These are phyloP conservation scores for Boletus patriciae DNA, from an alignment of 768 basidiomycete genomes.

Conservation along the genomic window DNA sequence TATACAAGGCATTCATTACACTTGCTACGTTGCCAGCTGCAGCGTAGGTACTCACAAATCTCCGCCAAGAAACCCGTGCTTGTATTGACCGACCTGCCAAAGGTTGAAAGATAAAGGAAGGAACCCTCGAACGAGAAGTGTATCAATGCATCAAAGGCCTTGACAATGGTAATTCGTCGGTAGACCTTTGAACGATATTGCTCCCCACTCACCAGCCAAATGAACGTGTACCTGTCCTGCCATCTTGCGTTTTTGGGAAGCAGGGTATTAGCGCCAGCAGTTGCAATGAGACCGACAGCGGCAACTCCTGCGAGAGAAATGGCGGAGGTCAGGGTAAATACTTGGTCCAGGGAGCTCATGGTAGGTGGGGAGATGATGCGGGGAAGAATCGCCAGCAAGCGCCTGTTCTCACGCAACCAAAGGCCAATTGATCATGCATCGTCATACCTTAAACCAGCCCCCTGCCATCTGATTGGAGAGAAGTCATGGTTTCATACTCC, in stretches of 20 bases:
- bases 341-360: constrained; percentile 23
- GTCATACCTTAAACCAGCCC: too few relatives aligned
- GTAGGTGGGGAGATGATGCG: neutral
- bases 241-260: constrained; percentile 63
- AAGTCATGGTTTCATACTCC: constrained; percentile 44
- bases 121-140: constrained; percentile 80
- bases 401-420: constrained; percentile 4
- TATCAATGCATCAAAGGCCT: constrained; percentile 81
- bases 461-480: neutral
- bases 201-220: constrained; percentile 64
- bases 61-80: constrained; percentile 69
- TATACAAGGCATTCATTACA: neutral
- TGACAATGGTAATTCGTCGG: neutral
- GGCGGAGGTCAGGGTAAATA: constrained; percentile 62
- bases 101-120: constrained; percentile 74
- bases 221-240: constrained; percentile 69
- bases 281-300: constrained; percentile 50
- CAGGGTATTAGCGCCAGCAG: constrained; percentile 50
- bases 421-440: too few relatives aligned
- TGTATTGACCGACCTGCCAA: constrained; percentile 70
- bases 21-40: neutral
- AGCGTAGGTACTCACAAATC: constrained; percentile 53
- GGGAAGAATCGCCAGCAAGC: neutral
- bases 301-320: constrained; percentile 63
- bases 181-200: neutral